Evolutionary conservation across 768 basidiomycete species (phyloP).

Genomic region (Lentinula guzmanii): DNA sequence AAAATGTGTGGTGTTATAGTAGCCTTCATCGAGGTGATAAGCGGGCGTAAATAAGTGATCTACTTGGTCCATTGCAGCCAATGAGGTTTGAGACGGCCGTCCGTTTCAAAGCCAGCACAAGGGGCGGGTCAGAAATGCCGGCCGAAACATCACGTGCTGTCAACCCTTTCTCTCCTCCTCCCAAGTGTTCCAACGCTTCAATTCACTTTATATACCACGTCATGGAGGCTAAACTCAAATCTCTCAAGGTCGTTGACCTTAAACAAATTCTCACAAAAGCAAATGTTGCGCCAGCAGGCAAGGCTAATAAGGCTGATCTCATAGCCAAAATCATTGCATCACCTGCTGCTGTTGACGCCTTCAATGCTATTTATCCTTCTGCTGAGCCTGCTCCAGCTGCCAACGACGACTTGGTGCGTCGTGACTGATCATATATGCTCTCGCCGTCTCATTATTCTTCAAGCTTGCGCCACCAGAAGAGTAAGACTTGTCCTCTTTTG

Average conservation of each 20-base stretch:
- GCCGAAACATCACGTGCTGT: background rate
- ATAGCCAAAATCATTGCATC: constrained; percentile 54
- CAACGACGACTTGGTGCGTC: constrained; percentile 22
- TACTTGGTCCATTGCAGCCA: constrained; percentile 34
- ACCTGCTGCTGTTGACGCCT: constrained; percentile 43
- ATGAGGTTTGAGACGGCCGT: constrained; percentile 14
- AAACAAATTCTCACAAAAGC: constrained; percentile 55
- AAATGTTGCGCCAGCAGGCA: constrained; percentile 38
- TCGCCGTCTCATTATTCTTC: background rate
- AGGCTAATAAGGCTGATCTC: constrained; percentile 64
- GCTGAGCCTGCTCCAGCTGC: constrained; percentile 18
- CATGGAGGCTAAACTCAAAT: constrained; percentile 26
- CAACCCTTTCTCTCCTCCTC: constrained; percentile 10
- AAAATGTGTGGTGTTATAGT: constrained; percentile 15
- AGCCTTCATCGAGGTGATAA: constrained; percentile 34
- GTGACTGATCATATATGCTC: background rate
- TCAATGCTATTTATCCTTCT: constrained; percentile 32
- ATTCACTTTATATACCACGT: background rate
- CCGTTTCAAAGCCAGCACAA: constrained; percentile 6
- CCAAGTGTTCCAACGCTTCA: background rate
- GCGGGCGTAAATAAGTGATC: constrained; percentile 57
- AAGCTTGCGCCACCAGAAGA: constrained; percentile 29
- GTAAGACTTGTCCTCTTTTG: constrained; percentile 11
- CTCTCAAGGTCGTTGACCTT: constrained; percentile 70
- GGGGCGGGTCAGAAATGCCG: constrained; percentile 8